Percentiles rank a stretch among this genome's conserved stretches.
Evolutionary conservation across 805 yeast species (phyloP).

Genomic region (Starmerella asiatica): DNA sequence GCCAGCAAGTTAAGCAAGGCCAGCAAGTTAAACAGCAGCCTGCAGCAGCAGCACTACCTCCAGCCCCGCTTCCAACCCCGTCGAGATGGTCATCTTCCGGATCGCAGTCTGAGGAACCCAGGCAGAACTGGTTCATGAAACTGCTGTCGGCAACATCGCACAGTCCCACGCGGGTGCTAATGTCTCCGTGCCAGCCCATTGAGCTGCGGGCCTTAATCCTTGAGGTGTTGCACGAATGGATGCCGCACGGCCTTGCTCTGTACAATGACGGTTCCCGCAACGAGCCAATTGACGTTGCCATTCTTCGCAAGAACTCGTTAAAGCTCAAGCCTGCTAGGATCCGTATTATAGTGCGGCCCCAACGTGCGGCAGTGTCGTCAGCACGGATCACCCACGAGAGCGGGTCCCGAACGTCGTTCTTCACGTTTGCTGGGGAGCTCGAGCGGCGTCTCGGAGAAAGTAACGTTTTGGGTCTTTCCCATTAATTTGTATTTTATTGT

Average conservation of each 20-base stretch:
- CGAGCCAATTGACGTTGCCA: slow-evolving; percentile 24
- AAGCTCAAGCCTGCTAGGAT: slow-evolving; percentile 26
- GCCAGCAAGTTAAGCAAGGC: no score
- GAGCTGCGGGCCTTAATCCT: slow-evolving; percentile 24
- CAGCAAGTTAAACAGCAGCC: no score
- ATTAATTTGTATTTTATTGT: slow-evolving; percentile 1
- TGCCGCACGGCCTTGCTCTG: slow-evolving; percentile 27
- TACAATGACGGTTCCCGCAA: slow-evolving; percentile 21
- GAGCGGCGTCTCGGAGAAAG: slow-evolving; percentile 21
- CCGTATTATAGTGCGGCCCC: slow-evolving; percentile 17
- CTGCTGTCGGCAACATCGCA: slow-evolving; percentile 17
- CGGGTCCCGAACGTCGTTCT: slow-evolving; percentile 24
- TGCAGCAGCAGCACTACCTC: no score
- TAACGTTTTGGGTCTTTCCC: slow-evolving; percentile 4
- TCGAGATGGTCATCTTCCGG: neutral
- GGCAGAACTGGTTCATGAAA: slow-evolving; percentile 30
- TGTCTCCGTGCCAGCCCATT: slow-evolving; percentile 21
- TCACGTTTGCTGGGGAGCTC: slow-evolving; percentile 24
- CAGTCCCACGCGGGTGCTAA: slow-evolving; percentile 19
- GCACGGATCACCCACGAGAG: slow-evolving; percentile 21
- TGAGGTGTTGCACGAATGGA: slow-evolving; percentile 27
- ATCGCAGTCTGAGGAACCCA: slow-evolving; percentile 19
- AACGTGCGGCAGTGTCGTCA: slow-evolving; percentile 14
- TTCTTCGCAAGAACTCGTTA: slow-evolving; percentile 27
- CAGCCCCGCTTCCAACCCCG: no score